Base-by-base conservation (phyloP, 257 asterid species). In the Schizonepeta tenuifolia region DNA sequence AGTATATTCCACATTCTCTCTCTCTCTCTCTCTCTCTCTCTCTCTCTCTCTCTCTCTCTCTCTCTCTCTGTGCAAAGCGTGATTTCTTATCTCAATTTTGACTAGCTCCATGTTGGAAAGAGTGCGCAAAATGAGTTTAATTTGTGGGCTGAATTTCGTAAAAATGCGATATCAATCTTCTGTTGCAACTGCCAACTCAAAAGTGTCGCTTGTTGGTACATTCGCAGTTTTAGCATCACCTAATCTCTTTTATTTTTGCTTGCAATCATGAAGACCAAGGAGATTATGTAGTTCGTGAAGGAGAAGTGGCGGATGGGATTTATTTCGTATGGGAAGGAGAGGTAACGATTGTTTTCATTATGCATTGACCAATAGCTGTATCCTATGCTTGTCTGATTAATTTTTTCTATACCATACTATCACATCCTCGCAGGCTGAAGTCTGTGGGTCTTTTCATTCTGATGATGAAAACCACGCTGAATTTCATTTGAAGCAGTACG, bases 291-390 rank as follows among this genome's bases (percentile, higher is more conserved):
- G 85, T 91, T 73, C 93, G 86, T 5, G 95, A 91, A 83, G 98
- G 98, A 65, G 95, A 91, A 40, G 81, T 72, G 10, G 90, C 90
- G 31, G 89, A 84, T 78, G 99, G 99, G 55, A 72, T 90, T 63
- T 91, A 89, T 81, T 87, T 94, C 77, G 78, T 94, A 63, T 94
- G 93, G 97, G 93, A 87, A 41, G 99, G 98, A 78, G 95, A 86
- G 92, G 99, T 89, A 77, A 66, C 41, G 79, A 40, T 72, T 41
- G 58, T 57, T 78, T 69, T 61, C 65, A 13, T 71, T 55, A 35
- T n/a, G n/a, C n/a, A n/a, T 78, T 69, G 44, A 68, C 56, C 65
- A 35, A 73, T 35, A 55, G 33, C 8, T 28, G 40, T 66, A 22
- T 44, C 28, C 15, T 71, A 41, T 60, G 74, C 65, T 35, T 51